Evolutionary conservation across 2,329 filamentous ascomycete genomes (phyloP).

Genomic region (Cytospora paraplurivora): DNA sequence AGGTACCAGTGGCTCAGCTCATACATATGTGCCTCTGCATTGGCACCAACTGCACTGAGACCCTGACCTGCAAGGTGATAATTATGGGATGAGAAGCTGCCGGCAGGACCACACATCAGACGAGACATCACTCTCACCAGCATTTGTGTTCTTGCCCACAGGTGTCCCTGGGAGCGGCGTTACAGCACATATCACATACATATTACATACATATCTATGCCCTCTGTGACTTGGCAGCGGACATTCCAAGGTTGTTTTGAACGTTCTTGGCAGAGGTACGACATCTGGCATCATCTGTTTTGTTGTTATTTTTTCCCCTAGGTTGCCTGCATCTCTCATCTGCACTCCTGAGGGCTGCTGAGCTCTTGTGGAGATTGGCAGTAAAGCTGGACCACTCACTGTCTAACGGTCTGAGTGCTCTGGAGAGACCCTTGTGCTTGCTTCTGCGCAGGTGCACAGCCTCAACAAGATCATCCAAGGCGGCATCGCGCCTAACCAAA

Average conservation of each 20-base stretch:
- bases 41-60: slow-evolving; percentile 3
- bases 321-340: background rate
- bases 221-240: background rate
- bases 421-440: background rate
- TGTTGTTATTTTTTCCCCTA: background rate
- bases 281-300: background rate
- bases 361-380: background rate
- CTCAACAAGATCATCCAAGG: background rate
- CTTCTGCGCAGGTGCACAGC: background rate
- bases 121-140: background rate
- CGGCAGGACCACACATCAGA: background rate
- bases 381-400: background rate
- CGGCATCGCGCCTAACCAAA: background rate
- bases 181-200: background rate
- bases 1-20: background rate
- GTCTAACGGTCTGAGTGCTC: background rate
- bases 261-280: slow-evolving; percentile 1
- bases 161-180: background rate
- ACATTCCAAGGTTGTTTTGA: too few relatives aligned
- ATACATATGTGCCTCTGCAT: background rate
- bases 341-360: background rate
- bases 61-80: background rate
- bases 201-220: background rate
- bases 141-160: background rate
- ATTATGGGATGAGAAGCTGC: background rate